A percentile compares a stretch with the other conserved stretches of the same genome.
phyloP scores from a whole-genome alignment of 2,329 filamentous ascomycete genomes.

The Coniochaeta sp. region DNA sequence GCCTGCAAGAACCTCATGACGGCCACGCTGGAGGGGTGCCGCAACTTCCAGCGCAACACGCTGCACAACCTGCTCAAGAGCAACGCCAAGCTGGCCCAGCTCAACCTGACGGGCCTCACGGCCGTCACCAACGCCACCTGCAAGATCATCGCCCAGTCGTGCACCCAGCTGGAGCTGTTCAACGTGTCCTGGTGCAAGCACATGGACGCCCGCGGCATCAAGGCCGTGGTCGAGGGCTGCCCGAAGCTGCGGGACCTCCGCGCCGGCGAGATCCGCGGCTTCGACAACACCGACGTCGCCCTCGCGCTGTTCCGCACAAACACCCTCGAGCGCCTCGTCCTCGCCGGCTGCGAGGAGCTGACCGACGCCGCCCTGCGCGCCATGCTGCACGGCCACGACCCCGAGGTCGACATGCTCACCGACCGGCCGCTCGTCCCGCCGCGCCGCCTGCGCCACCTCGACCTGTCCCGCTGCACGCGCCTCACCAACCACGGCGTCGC shows the following conservation, averaged over 20 bases:
- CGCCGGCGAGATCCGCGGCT: constrained; percentile 74
- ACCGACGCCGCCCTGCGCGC: constrained; percentile 65
- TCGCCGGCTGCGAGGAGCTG: constrained; percentile 74
- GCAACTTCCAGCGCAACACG: constrained; percentile 71
- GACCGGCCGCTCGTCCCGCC: constrained; percentile 68
- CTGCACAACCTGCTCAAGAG: constrained; percentile 68
- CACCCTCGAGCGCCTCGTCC: constrained; percentile 70
- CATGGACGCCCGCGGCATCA: constrained; percentile 71
- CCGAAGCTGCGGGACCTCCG: constrained; percentile 69
- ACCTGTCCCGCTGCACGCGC: constrained; percentile 70
- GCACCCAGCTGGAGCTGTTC: constrained; percentile 72
- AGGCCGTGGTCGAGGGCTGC: constrained; percentile 66
- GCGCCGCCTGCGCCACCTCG: constrained; percentile 73
- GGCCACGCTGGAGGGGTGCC: constrained; percentile 82
- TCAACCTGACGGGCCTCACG: constrained; percentile 78
- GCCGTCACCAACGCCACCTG: constrained; percentile 78
- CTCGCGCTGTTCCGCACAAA: constrained; percentile 72
- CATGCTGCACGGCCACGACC: constrained; percentile 69
- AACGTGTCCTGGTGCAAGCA: constrained; percentile 93
- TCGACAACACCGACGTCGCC: constrained; percentile 67
- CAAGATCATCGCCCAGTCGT: constrained; percentile 76
- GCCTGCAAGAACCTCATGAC: constrained; percentile 82
- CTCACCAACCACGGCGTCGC: constrained; percentile 69
- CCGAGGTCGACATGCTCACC: constrained; percentile 75
- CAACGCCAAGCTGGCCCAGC: constrained; percentile 70